Evolutionary conservation across 2,329 filamentous ascomycete species (phyloP), one percentile per base, ranked within the genome.

Genomic region (Juglanconis oblonga): DNA sequence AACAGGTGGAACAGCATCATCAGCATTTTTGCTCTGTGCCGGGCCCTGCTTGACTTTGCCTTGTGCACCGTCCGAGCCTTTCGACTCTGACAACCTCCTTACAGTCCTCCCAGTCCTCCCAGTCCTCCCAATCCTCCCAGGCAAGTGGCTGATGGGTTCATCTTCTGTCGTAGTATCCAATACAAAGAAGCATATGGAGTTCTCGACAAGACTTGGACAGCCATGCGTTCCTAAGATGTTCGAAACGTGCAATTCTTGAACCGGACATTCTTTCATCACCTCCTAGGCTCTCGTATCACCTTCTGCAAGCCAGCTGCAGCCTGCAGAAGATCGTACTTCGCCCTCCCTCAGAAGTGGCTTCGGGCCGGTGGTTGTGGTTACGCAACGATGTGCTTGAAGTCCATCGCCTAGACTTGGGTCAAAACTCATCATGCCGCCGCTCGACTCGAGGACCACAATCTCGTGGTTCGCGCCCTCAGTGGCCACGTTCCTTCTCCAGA

Each of bases 271-370:
- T 24, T 24, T 24, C 24, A 24, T 24, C 24, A 24, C 24, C 24
- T 24, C 2, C 24, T 24, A 24, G 24, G 24, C 24, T 51, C 42
- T 53, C 52, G 42, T 52, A 52, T 51, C 14, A 52, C 42, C 42
- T 53, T 17, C 38, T 59, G 55, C 56, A 56, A 56, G 60, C 60
- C 57, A 52, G 33, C 50, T 62, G 59, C 56, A 56, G 6, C 42
- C n/a, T 47, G 52, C 44, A n/a, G 50, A 53, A 17, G 31, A 48
- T 48, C 58, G 17, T 10, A 42, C 32, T 59, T 45, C 31, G n/a
- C n/a, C 38, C 57, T 44, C 57, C 44, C 51, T 54, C 56, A 55
- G 59, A 32, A 17, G 9, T 13, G 59, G 31, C 17, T 51, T 45
- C 51, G 51, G 44, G 45, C 17, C 33, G 42, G 31, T 17, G 31